Evolutionary conservation across 495 filamentous ascomycete genomes (phyloP), one percentile per base, ranked within the genome.

Genomic region (Extremus antarcticus): DNA sequence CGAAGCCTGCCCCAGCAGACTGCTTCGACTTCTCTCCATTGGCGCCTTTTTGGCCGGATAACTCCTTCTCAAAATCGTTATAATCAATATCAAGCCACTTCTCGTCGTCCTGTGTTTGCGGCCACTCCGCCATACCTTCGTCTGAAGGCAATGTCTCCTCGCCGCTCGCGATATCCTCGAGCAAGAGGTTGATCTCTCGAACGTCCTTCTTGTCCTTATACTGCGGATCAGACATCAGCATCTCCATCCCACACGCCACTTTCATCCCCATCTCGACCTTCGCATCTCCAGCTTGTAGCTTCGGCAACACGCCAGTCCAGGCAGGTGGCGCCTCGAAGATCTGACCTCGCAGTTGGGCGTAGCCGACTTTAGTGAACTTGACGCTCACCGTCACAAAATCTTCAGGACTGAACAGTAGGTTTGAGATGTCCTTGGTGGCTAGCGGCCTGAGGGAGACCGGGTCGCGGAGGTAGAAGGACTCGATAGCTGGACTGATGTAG

Each of bases 1-100:
- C 88, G 70, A 95, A 94, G 1, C 53, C 71, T 54, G 43, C 68
- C 58, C 55, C 53, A 47, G 47, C 57, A 1, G 54, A 38, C 45
- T n/a, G 41, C 41, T 25, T 53, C n/a, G 39, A 72, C 66, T 25
- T 69, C 58, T 25, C 22, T 1, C 51, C 25, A 22, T 41, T 47
- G 7, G 40, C 49, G 1, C 61, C 22, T 50, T 64, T 52, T 73
- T 74, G 23, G 63, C 84, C 84, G 54, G 78, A 73, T 2, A 98
- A 72, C 66, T 95, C 88, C 41, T 75, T 71, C 61, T 97, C 91
- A 54, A 98, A 86, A 50, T 94, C 89, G 22, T 84, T 75, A 63
- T 87, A 96, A 60, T 88, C 82, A 51, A 98, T 90, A 64, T 97
- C 85, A 55, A 98, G 72, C 92, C 92, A 98, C n/a, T 75, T 75